Evolutionary conservation across 805 yeast species (phyloP), one percentile per base, ranked within the genome.

Genomic region (Candida cerambycidarum): DNA sequence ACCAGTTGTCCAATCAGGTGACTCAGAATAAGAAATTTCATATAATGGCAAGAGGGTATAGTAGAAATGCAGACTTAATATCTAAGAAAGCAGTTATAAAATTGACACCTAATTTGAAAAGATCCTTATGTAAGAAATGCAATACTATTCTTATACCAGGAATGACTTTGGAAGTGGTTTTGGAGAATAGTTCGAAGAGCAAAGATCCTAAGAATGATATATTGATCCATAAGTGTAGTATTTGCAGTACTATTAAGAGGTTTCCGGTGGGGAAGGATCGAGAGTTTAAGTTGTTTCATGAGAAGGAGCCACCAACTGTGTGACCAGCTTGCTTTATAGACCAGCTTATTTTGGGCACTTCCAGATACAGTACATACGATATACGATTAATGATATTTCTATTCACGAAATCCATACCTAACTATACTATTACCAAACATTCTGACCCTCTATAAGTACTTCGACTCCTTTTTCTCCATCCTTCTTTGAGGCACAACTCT

Each of bases 91-190:
- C 81, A 1, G 90, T 85, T 13, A 57, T 82, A 15, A 76, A 83
- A 47, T 57, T 84, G 21, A 74, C 84, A 30, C 89, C 90, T 0
- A 61, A 63, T 27, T 49, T 88, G 9, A 89, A 89, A 59, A 69
- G 95, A 50, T 69, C 75, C 0, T 56, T 82, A 12, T 89, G 96
- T 61, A 87, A 86, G 52, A 64, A 63, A 28, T 89, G 96, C 59
- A 62, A 75, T 34, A 58, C 79, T 7, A 46, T 75, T 8, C 63
- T 76, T 46, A 53, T 78, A 1, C 79, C 83, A 0, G 83, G 82
- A 0, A 39, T 67, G 13, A 70, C 73, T 14, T 54, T 74, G 38
- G 36, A 57, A 1, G 50, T 69, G 2, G 57, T 65, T 15, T 42
- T 82, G 1, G 68, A 61, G 25, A 79, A 82, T 53, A 39, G 39